phyloP scores from a whole-genome alignment of 129 eudicot species.

The Escallonia herrerae region DNA sequence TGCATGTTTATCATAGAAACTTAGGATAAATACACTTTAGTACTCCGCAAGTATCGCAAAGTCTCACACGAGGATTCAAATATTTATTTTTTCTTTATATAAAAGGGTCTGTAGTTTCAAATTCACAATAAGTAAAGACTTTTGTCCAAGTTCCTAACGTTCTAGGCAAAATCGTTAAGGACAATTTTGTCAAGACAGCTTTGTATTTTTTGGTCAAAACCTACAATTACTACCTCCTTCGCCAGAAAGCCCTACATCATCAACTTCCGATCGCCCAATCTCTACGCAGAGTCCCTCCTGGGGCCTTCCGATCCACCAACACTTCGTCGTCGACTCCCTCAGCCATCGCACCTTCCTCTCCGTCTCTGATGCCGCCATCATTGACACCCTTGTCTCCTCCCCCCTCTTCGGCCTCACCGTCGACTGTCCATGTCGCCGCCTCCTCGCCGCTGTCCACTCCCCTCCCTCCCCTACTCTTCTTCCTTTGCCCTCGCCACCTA shows the following conservation, averaged over 20 bases:
- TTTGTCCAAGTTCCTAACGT: too few species aligned
- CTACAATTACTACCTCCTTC: not conserved
- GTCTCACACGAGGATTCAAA: too few species aligned
- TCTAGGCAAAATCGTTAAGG: too few species aligned
- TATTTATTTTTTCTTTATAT: too few species aligned
- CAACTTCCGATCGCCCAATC: conserved; percentile 57
- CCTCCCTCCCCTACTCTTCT: conserved; percentile 24
- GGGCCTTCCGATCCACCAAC: conserved; percentile 62
- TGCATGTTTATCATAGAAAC: too few species aligned
- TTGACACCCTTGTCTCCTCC: conserved; percentile 43
- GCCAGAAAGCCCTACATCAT: conserved; percentile 54
- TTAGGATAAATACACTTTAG: too few species aligned
- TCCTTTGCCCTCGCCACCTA: conserved; percentile 58
- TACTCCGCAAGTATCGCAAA: too few species aligned
- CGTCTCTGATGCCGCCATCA: conserved; percentile 81
- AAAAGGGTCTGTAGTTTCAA: too few species aligned
- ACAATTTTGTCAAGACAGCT: too few species aligned
- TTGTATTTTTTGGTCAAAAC: too few species aligned
- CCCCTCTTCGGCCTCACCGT: conserved; percentile 64
- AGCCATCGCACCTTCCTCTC: conserved; percentile 46
- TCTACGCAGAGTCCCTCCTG: conserved; percentile 67
- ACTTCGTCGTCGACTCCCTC: conserved; percentile 72
- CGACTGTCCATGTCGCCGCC: conserved; percentile 35
- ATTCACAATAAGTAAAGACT: too few species aligned
- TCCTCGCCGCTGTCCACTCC: conserved; percentile 34